A percentile compares a stretch with the other conserved stretches of the same genome.
These are phyloP conservation scores for Globisporangium radiosum DNA, from an alignment of 352 stramenopile genomes.

Conservation along the genomic window DNA sequence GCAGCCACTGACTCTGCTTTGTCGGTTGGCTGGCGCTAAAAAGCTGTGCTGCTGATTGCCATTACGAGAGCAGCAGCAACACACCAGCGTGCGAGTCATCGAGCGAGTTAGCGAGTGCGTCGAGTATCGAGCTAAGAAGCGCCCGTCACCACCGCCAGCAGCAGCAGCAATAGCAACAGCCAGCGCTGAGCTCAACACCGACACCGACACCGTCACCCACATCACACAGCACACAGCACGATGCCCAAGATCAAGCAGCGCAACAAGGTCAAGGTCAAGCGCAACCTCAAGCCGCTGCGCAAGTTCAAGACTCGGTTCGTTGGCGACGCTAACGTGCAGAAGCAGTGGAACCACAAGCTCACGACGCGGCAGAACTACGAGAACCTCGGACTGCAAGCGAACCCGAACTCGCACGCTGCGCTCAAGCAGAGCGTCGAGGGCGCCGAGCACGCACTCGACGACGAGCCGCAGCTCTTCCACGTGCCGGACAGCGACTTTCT, in stretches of 20 bases:
- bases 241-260: conserved; percentile 63
- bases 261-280: conserved; percentile 55
- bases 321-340: conserved; percentile 58
- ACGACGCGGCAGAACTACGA: conserved; percentile 81
- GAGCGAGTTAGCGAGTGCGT: too few relatives aligned
- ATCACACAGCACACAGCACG: not conserved
- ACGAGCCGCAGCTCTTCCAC: conserved; percentile 54
- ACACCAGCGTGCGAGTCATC: too few relatives aligned
- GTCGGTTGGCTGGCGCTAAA: too few relatives aligned
- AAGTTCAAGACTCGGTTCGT: conserved; percentile 75
- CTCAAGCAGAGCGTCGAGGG: conserved; percentile 38
- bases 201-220: not conserved
- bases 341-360: conserved; percentile 73
- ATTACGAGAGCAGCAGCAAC: too few relatives aligned
- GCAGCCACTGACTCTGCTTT: too few relatives aligned
- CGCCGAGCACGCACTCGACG: conserved; percentile 48
- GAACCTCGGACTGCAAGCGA: conserved; percentile 52
- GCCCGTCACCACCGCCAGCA: not conserved
- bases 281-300: conserved; percentile 65
- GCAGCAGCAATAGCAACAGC: not conserved
- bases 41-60: too few relatives aligned
- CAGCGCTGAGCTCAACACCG: too few relatives aligned
- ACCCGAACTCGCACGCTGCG: conserved; percentile 57
- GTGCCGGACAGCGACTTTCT: conserved; percentile 79
- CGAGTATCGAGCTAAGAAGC: too few relatives aligned